Evolutionary conservation across 495 filamentous ascomycete species (phyloP), one percentile per base, ranked within the genome.

Genomic region (Penicillium cinerascens): DNA sequence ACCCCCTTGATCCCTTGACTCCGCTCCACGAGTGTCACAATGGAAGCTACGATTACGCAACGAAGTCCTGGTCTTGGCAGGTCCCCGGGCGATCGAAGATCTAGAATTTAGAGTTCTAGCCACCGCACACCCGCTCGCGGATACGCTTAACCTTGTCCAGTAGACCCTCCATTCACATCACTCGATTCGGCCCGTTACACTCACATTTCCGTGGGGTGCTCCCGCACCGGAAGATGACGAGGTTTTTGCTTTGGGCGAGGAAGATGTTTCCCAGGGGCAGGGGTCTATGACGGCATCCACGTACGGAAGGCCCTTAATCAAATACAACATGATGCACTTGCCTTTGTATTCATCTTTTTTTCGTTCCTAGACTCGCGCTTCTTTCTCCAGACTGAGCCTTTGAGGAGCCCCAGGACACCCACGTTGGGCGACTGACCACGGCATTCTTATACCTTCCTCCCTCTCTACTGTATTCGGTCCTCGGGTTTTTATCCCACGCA

Each of bases 201-300:
- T 57, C 20, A 23, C 43, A 49, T 44, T 60, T 56, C 25, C 43
- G 44, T 47, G 40, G 46, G 17, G 22, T 23, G 26, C 21, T 20
- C 36, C 15, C 8, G 17, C 39, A 33, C 33, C 33, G 11, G 35
- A 50, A 36, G 33, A 54, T 48, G 50, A 54, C 44, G 55, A 51
- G 58, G 47, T 53, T 49, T 63, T 63, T 18, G n/a, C 54, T 52
- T 59, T 55, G 15, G 47, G 38, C 40, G 17, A 51, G 25, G 47
- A 29, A 29, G 39, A 44, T 17, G 35, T 29, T 54, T 47, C 40
- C 27, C 37, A 44, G 27, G 44, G 33, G 25, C 9, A 53, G 56
- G 58, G 55, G 52, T 65, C 54, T 39, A 67, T 67, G 64, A 65
- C 64, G 59, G 62, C 62, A 65, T 67, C 40, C 47, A 58, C 33